phyloP scores from a whole-genome alignment of 768 basidiomycete species.

The Trametes gibbosa region DNA sequence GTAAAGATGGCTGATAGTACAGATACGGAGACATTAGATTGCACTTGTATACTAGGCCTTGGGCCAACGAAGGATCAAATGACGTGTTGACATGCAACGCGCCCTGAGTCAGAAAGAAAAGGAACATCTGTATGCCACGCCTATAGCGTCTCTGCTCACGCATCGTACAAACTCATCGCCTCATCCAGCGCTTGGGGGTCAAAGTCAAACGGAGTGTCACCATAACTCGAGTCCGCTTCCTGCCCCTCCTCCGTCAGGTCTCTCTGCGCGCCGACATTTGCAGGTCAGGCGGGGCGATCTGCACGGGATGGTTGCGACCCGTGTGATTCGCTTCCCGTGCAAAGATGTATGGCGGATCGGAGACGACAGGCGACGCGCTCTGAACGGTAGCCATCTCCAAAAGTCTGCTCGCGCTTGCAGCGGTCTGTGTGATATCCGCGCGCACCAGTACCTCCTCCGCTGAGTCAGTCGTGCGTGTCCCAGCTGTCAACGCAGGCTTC shows the following conservation, averaged over 20 bases:
- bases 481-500: not conserved
- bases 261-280: slow-evolving; percentile 9
- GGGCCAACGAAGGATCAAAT: no score
- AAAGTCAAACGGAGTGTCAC: slow-evolving; percentile 14
- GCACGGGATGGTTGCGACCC: not conserved
- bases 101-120: no score
- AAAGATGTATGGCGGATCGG: not conserved
- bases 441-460: not conserved
- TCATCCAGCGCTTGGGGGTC: slow-evolving; percentile 8
- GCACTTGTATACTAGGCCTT: no score
- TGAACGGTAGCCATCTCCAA: not conserved
- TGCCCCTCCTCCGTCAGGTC: not conserved
- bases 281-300: not conserved
- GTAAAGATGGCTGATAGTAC: no score
- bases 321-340: not conserved
- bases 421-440: not conserved
- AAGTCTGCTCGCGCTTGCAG: not conserved
- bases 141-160: no score
- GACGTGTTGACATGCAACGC: no score
- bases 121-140: no score
- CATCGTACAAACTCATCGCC: slow-evolving; percentile 4
- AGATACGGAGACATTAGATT: no score
- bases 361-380: not conserved
- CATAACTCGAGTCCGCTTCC: slow-evolving; percentile 24
- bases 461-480: not conserved